Evolutionary conservation across 108 stramenopile species (phyloP).

Genomic region (Cyclotella cryptica): DNA sequence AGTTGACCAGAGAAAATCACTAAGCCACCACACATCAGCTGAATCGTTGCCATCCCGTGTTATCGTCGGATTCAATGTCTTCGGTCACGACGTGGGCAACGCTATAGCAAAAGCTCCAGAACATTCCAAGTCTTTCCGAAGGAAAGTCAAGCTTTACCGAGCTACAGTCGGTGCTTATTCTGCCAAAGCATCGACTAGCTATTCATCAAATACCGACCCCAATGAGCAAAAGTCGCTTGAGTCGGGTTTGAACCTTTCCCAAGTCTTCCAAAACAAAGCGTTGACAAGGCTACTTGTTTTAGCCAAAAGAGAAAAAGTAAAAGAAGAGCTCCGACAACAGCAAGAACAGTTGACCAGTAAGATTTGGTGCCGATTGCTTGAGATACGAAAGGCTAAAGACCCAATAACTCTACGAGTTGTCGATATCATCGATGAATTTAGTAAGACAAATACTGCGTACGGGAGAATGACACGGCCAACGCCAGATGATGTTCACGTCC

Average conservation of each 20-base stretch:
- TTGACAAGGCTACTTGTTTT: constrained; percentile 69
- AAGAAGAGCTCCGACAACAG: constrained; percentile 36
- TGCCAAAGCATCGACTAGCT: not conserved
- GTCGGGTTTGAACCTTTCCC: constrained; percentile 48
- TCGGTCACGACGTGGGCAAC: constrained; percentile 68
- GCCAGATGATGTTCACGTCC: constrained; percentile 44
- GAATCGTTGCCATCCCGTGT: constrained; percentile 51
- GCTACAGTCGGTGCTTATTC: constrained; percentile 33
- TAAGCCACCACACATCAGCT: not conserved
- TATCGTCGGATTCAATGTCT: constrained; percentile 86
- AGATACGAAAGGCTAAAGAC: not conserved
- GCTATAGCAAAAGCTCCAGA: constrained; percentile 70
- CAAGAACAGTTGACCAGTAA: constrained; percentile 27
- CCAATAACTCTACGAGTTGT: constrained; percentile 6
- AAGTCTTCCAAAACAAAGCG: constrained; percentile 57
- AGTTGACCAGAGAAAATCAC: not conserved
- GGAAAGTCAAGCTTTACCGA: constrained; percentile 64
- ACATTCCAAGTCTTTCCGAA: constrained; percentile 72
- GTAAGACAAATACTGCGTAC: constrained; percentile 8
- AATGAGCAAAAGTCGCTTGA: constrained; percentile 7
- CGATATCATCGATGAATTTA: constrained; percentile 39
- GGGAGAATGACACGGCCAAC: constrained; percentile 31
- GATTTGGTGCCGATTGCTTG: constrained; percentile 27
- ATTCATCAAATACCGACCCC: not conserved
- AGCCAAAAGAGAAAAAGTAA: constrained; percentile 67